Percentiles rank a stretch among this genome's conserved stretches.
Conservation (phyloP, 345 rosid species). For the Chamaenerion angustifolium region DNA sequence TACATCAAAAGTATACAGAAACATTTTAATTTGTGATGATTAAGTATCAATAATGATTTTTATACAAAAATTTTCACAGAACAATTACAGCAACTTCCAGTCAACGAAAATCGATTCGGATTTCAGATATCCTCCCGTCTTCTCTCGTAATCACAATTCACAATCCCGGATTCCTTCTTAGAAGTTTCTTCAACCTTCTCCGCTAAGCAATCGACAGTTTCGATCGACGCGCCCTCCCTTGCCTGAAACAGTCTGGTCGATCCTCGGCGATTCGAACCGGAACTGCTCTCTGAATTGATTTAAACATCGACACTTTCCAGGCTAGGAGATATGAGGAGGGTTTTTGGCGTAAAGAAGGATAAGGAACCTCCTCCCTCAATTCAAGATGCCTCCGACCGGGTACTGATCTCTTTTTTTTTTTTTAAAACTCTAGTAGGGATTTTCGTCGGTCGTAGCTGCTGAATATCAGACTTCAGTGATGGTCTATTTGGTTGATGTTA, state of each 20-base stretch:
- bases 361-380: constrained; percentile 89
- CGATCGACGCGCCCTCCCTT: neutral
- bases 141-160: neutral
- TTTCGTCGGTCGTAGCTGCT: neutral
- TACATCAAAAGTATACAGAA: no score
- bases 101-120: neutral
- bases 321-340: constrained; percentile 54
- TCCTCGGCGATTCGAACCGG: neutral
- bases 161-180: neutral
- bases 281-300: neutral
- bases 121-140: neutral
- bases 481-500: neutral
- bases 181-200: neutral
- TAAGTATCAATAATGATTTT: no score
- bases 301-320: neutral
- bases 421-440: neutral
- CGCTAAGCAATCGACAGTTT: constrained; percentile 2
- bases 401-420: constrained; percentile 8
- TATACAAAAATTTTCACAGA: no score
- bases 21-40: no score
- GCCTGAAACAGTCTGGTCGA: neutral
- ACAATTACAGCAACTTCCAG: neutral
- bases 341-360: constrained; percentile 78
- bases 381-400: constrained; percentile 80
- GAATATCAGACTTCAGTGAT: neutral